Evolutionary conservation across 192 early-diverging fungal species (phyloP).

Genomic region (Geranomyces michiganensis): DNA sequence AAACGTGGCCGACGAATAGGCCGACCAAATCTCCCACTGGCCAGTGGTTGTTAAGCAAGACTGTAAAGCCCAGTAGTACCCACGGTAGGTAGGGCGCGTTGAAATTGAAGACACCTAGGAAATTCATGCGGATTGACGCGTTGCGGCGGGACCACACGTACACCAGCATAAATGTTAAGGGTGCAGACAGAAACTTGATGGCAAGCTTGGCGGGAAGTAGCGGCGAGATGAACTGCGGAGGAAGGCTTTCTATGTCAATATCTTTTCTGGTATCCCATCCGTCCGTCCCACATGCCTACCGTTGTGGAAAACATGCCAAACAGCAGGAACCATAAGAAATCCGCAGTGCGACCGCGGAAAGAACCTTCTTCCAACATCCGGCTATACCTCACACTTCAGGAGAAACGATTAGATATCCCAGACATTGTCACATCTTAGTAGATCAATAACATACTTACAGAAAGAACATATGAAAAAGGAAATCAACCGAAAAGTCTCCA

Average conservation of each 20-base stretch:
- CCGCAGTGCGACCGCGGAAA: conserved; percentile 84
- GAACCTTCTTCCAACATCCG: conserved; percentile 93
- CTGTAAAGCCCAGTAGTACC: conserved; percentile 85
- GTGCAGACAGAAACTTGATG: conserved; percentile 79
- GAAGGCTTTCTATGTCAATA: not conserved
- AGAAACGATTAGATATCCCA: not conserved
- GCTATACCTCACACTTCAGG: conserved; percentile 74
- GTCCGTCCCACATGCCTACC: too few relatives aligned
- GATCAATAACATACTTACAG: not conserved
- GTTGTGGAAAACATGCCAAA: conserved; percentile 62
- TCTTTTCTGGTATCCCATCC: too few relatives aligned
- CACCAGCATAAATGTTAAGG: conserved; percentile 83
- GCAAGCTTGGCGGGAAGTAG: conserved; percentile 36
- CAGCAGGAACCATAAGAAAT: conserved; percentile 90
- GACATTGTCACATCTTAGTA: not conserved
- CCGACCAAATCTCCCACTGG: conserved; percentile 83
- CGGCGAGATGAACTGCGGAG: conserved; percentile 33
- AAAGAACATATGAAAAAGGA: conserved; percentile 86
- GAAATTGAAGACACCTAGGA: conserved; percentile 90
- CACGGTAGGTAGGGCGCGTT: conserved; percentile 91
- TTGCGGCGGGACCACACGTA: conserved; percentile 98
- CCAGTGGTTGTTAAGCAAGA: conserved; percentile 74
- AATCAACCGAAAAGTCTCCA: conserved; percentile 88
- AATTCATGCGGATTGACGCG: conserved; percentile 83
- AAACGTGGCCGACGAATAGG: conserved; percentile 87